phyloP scores from a whole-genome alignment of 805 yeast species.

The Tetrapisispora pingtungensis region DNA sequence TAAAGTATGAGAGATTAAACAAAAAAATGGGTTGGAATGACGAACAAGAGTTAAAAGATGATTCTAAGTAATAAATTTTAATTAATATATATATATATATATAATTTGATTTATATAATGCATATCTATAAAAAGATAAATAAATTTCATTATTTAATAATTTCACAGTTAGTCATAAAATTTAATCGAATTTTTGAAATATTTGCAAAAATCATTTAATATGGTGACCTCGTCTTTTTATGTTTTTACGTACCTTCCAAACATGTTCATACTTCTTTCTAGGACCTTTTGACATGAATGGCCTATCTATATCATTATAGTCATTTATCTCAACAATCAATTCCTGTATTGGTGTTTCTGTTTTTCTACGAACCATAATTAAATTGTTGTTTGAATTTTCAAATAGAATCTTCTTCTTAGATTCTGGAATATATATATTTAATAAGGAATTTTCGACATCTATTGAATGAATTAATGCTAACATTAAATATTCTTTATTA shows the following conservation, averaged over 20 bases:
- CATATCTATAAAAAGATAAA: background rate
- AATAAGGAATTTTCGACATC: conserved; percentile 32
- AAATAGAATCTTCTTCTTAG: conserved; percentile 8
- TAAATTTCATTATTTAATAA: conserved; percentile 1
- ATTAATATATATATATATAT: background rate
- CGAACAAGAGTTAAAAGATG: conserved; percentile 26
- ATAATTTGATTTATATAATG: background rate
- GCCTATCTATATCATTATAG: conserved; percentile 22
- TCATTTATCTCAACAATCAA: conserved; percentile 22
- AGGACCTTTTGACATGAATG: conserved; percentile 35
- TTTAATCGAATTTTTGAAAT: background rate
- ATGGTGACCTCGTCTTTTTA: conserved; percentile 37
- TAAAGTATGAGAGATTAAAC: conserved; percentile 63
- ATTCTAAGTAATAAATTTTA: background rate
- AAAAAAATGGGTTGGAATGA: conserved; percentile 67
- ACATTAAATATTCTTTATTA: conserved; percentile 9
- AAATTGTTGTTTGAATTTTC: conserved; percentile 23
- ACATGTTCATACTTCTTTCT: conserved; percentile 40
- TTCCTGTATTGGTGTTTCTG: conserved; percentile 56
- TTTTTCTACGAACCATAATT: conserved; percentile 49
- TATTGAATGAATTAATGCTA: conserved; percentile 61
- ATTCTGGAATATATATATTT: conserved; percentile 47
- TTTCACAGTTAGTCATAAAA: background rate
- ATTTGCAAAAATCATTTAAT: conserved; percentile 7
- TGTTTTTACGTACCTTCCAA: conserved; percentile 49